Evolutionary conservation across 1,284 basidiomycete genomes (phyloP), one percentile per base, ranked within the genome.

Genomic region (Psilocybe mexicana): DNA sequence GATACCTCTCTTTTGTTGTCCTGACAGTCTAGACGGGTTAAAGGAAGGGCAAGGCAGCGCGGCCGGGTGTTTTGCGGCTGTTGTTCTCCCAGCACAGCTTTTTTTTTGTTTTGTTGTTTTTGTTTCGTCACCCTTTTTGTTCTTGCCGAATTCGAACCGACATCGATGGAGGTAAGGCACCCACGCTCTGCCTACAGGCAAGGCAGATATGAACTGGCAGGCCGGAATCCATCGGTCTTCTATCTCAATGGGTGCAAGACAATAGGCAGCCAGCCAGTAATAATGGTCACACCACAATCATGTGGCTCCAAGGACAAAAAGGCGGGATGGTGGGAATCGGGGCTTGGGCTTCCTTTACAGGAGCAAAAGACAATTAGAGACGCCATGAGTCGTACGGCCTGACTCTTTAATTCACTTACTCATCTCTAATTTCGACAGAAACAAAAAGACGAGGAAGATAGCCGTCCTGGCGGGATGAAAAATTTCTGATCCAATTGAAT

Each of bases 1-100:
- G 55, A 33, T 25, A 43, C 33, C 5, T 57, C 49, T 61, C 63
- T 65, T 67, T 67, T 67, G 61, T 63, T 63, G 61, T 62, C 58
- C 43, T 58, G 55, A 60, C 49, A 33, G 57, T 18, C 18, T 18
- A 18, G 18, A 18, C 18, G 57, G 61, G 61, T 49, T 63, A 60
- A 53, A 60, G 52, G 8, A 33, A 33, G 8, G 30, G 30, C 30
- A 58, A 57, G 55, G 11, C 44, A 63, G 63, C 56, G 59, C 59
- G 59, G 60, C 57, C 59, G 61, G 59, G 54, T 36, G 59, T 56
- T 52, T 63, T 62, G 45, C 52, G 7, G 43, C 59, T 63, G 61
- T 65, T 62, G 61, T 61, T 60, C 60, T 63, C 55, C 43, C 50
- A 60, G 56, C 52, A 64, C 58, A 38, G 58, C 59, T 61, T 64